Evolutionary conservation across 1,284 basidiomycete genomes (phyloP).

Genomic region (Amylostereum chailletii): DNA sequence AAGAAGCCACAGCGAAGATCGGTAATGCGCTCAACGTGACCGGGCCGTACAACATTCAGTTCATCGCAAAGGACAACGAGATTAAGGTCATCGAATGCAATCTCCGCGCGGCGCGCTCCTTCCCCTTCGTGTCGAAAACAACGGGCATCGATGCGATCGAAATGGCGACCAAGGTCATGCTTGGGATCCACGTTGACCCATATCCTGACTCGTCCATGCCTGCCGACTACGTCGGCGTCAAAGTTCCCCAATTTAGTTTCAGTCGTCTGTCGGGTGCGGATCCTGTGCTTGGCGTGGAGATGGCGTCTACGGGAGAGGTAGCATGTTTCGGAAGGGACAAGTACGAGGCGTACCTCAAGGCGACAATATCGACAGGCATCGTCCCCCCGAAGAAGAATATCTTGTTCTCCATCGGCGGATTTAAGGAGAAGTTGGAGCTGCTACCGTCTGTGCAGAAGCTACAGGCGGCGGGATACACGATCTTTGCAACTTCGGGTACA

Average conservation of each 20-base stretch:
- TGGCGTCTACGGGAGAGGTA: constrained; percentile 99
- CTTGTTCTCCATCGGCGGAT: constrained; percentile 90
- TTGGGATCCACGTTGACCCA: constrained; percentile 80
- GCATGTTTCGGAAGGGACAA: constrained; percentile 97
- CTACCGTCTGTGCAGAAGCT: constrained; percentile 95
- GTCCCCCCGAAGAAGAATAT: constrained; percentile 94
- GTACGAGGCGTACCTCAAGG: constrained; percentile 98
- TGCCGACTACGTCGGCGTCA: constrained; percentile 92
- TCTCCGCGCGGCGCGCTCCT: constrained; percentile 93
- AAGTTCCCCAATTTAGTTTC: constrained; percentile 99
- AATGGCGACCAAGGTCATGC: constrained; percentile 98
- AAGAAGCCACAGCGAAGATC: constrained; percentile 95
- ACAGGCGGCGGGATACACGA: constrained; percentile 89
- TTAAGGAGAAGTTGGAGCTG: constrained; percentile 96
- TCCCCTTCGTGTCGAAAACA: constrained; percentile 99
- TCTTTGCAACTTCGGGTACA: constrained; percentile 95
- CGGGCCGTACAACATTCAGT: constrained; percentile 99
- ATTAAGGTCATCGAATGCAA: constrained; percentile 99
- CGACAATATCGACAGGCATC: constrained; percentile 93
- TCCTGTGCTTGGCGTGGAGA: constrained; percentile 98
- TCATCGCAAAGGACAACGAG: constrained; percentile 99
- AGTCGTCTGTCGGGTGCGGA: constrained; percentile 93
- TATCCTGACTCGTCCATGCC: constrained; percentile 89
- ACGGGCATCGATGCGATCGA: constrained; percentile 97
- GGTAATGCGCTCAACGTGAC: constrained; percentile 98